Conservation (phyloP, 2,329 filamentous ascomycete genomes). For the Sordariomycetes sp. region DNA sequence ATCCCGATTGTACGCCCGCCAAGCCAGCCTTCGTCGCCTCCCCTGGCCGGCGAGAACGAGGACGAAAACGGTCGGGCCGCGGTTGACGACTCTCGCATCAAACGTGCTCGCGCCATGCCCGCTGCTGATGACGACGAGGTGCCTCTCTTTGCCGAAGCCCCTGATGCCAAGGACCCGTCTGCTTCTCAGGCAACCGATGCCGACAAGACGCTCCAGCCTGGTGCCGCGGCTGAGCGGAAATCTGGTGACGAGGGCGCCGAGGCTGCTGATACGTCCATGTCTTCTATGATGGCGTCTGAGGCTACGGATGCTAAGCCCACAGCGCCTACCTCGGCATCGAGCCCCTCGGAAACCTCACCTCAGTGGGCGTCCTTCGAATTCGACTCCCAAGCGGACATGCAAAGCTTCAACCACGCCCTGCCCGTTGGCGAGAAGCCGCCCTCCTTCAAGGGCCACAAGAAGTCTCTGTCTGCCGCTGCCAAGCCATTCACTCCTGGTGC, state of each 20-base stretch:
- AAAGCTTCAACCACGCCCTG: slow-evolving; percentile 36
- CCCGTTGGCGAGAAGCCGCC: slow-evolving; percentile 34
- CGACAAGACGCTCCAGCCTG: slow-evolving; percentile 11
- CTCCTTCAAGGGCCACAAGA: slow-evolving; percentile 18
- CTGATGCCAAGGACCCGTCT: slow-evolving; percentile 9
- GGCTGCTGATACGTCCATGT: slow-evolving; percentile 36
- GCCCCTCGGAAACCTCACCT: slow-evolving; percentile 37
- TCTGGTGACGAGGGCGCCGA: slow-evolving; percentile 23
- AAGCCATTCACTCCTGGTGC: slow-evolving; percentile 49
- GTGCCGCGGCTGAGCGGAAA: slow-evolving; percentile 13
- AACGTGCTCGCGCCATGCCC: slow-evolving; percentile 55
- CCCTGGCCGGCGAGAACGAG: slow-evolving; percentile 20
- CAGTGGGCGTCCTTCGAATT: slow-evolving; percentile 52
- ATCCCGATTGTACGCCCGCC: slow-evolving; percentile 65
- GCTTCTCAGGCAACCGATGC: slow-evolving; percentile 6
- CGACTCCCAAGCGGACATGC: slow-evolving; percentile 30
- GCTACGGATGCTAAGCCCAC: slow-evolving; percentile 38
- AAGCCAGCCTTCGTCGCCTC: slow-evolving; percentile 27
- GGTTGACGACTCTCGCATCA: slow-evolving; percentile 54
- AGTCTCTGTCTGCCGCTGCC: slow-evolving; percentile 57
- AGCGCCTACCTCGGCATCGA: slow-evolving; percentile 29
- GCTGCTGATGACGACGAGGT: slow-evolving; percentile 56
- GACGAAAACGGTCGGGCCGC: slow-evolving; percentile 47
- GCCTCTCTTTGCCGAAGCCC: slow-evolving; percentile 56
- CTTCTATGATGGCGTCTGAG: slow-evolving; percentile 38